Evolutionary conservation across 805 yeast genomes (phyloP), one percentile per base, ranked within the genome.

Genomic region (Starmerella scarabaei): DNA sequence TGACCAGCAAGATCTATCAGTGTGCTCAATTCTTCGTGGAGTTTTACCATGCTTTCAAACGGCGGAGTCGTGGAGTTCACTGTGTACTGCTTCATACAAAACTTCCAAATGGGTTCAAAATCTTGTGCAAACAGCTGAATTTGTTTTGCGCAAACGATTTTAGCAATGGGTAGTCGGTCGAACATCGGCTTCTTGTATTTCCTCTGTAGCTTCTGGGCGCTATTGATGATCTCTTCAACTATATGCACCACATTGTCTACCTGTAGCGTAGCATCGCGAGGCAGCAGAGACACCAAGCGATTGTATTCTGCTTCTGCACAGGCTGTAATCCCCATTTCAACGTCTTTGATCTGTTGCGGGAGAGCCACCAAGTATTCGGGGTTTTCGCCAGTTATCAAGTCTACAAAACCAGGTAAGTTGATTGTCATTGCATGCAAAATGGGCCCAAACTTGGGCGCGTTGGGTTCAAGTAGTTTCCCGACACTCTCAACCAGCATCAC

Each of bases 181-280:
- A 80, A 58, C n/a, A 81, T 57, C 0, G 83, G 78, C 31, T 60
- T 62, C 28, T 70, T 71, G 52, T 76, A 81, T 44, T 73, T 59
- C 44, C 72, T 77, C 47, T 77, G 81, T 21, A 79, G 54, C 16
- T 52, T 51, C 40, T 68, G 62, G 15, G 77, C 70, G 24, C 67
- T 66, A 3, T 59, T 58, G 7, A 75, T 64, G 17, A 81, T 66
- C 29, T 56, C 52, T 35, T 75, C 76, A 0, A 77, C 73, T 4
- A 77, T 63, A 32, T 73, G 68, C 34, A 72, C 64, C 2, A 80
- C 65, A 57, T 79, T 79, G 20, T 65, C 52, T 2, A 77, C 59
- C 30, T 66, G 71, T 6, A 79, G 55, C 0, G 75, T 62, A 30
- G 65, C 63, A 52, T 71, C 74, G 21, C 79, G 62, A 0, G 93